phyloP scores from a whole-genome alignment of 2,329 filamentous ascomycete genomes.

The Allantophomopsis cytisporea region DNA sequence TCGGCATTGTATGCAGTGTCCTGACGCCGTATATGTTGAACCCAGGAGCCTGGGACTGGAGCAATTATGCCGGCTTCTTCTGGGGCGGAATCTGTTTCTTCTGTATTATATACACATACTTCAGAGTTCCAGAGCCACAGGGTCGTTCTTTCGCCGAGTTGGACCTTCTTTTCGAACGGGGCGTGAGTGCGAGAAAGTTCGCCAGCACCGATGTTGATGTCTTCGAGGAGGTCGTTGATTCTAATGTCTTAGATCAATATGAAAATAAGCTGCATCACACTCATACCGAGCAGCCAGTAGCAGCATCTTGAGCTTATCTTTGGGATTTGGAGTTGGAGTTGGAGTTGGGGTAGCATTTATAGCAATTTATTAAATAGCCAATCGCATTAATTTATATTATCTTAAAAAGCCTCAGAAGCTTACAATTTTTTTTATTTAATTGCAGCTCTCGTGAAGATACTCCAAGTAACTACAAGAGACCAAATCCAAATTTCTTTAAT shows the following conservation, averaged over 20 bases:
- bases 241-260: slow-evolving; percentile 8
- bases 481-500: too few species aligned
- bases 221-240: slow-evolving; percentile 12
- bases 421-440: too few species aligned
- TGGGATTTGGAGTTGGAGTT: too few species aligned
- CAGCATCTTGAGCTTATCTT: too few species aligned
- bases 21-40: slow-evolving; percentile 91
- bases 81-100: slow-evolving; percentile 55
- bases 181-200: slow-evolving; percentile 30
- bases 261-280: slow-evolving; percentile 2
- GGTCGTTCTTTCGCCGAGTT: slow-evolving; percentile 79
- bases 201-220: slow-evolving; percentile 15
- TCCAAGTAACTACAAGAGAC: too few species aligned
- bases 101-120: slow-evolving; percentile 57
- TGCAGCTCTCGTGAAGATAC: too few species aligned
- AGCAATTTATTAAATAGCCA: too few species aligned
- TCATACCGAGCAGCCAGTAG: neutral
- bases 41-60: slow-evolving; percentile 75
- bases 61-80: slow-evolving; percentile 68
- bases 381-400: too few species aligned
- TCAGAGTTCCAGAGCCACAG: slow-evolving; percentile 66
- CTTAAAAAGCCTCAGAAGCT: too few species aligned
- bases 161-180: slow-evolving; percentile 69
- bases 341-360: too few species aligned
- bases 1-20: slow-evolving; percentile 70